Evolutionary conservation across 129 eudicot genomes (phyloP).

Genomic region (Flaveria bidentis): DNA sequence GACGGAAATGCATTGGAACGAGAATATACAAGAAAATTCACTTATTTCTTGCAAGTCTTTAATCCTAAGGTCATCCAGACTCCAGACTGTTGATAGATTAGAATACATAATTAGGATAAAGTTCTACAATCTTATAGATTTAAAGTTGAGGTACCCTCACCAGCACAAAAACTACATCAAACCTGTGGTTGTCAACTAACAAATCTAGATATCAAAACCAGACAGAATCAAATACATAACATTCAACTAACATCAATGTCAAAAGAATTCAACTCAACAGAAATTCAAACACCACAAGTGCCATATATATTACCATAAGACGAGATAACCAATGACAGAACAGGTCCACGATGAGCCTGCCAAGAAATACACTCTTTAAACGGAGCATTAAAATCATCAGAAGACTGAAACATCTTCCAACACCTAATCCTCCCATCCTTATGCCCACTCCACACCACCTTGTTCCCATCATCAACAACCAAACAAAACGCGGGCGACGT

Average conservation of each 20-base stretch:
- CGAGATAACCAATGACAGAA: conserved; percentile 69
- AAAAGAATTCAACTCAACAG: background rate
- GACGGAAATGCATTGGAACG: too few species aligned
- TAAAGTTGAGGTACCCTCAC: background rate
- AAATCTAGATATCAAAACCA: conserved; percentile 1
- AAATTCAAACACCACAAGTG: conserved; percentile 1
- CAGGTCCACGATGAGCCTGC: conserved; percentile 93
- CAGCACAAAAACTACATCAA: background rate
- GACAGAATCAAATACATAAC: conserved; percentile 10
- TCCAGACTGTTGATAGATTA: too few species aligned
- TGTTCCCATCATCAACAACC: conserved; percentile 68
- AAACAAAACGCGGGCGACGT: conserved; percentile 57
- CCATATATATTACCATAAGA: conserved; percentile 59
- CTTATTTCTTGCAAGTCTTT: conserved; percentile 3
- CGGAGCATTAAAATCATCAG: conserved; percentile 21
- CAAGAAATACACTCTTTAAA: conserved; percentile 64
- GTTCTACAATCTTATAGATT: background rate
- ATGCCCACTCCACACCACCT: conserved; percentile 94
- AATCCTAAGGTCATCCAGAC: background rate
- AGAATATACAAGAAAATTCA: background rate
- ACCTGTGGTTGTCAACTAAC: background rate
- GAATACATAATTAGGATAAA: background rate
- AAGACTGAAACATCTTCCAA: conserved; percentile 64
- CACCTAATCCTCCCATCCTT: conserved; percentile 84
- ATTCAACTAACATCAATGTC: background rate